phyloP scores from a whole-genome alignment of 2,329 filamentous ascomycete genomes.

The Aureobasidium melanogenum region DNA sequence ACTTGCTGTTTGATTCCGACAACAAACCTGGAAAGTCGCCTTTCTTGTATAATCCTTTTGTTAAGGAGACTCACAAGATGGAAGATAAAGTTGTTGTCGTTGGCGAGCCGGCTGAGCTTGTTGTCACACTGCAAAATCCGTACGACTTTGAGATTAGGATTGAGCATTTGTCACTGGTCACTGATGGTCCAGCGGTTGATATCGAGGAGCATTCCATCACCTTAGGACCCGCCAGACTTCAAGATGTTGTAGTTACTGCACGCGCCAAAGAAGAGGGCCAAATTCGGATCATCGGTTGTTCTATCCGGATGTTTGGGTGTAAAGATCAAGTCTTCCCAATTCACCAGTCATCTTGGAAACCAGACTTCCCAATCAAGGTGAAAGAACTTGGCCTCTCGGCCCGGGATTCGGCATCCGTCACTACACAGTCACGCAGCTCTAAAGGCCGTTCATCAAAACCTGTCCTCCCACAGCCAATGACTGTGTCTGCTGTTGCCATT shows the following conservation, averaged over 20 bases:
- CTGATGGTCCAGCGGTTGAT: slow-evolving; percentile 64
- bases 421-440: background rate
- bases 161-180: slow-evolving; percentile 67
- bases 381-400: slow-evolving; percentile 57
- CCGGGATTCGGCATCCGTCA: background rate
- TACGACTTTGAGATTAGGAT: slow-evolving; percentile 90
- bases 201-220: slow-evolving; percentile 55
- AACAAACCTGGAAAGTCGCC: slow-evolving; percentile 50
- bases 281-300: slow-evolving; percentile 67
- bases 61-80: slow-evolving; percentile 52
- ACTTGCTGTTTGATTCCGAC: slow-evolving; percentile 12
- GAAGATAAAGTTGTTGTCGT: slow-evolving; percentile 58
- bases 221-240: slow-evolving; percentile 74
- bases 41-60: slow-evolving; percentile 91
- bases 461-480: slow-evolving; percentile 26
- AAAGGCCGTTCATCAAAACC: slow-evolving; percentile 17
- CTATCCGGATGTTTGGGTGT: slow-evolving; percentile 73
- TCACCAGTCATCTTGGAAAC: slow-evolving; percentile 67
- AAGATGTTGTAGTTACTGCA: slow-evolving; percentile 64
- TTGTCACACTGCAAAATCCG: slow-evolving; percentile 81
- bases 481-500: slow-evolving; percentile 64
- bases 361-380: slow-evolving; percentile 60
- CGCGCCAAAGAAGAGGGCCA: slow-evolving; percentile 58
- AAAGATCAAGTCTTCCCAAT: slow-evolving; percentile 76
- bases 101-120: slow-evolving; percentile 67